Evolutionary conservation across 1,284 basidiomycete genomes (phyloP), one percentile per base, ranked within the genome.

Genomic region (Austroboletus novae-zelandiae): DNA sequence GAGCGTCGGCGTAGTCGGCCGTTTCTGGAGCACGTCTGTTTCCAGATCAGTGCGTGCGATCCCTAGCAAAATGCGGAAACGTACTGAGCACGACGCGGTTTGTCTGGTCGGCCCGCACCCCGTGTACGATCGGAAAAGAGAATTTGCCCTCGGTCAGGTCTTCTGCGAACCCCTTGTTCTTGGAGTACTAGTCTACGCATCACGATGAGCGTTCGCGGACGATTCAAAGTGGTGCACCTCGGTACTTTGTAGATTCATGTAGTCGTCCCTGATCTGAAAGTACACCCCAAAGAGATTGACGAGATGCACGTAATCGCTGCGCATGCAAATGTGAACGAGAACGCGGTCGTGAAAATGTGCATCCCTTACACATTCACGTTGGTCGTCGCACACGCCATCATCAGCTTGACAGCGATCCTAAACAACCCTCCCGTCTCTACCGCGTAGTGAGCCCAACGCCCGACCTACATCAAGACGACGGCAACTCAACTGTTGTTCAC

Each of bases 211-310:
- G 11, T 42, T 14, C 15, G 9, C 4, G 8, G 30, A 5, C 40
- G 3, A 11, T n/a, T 1, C 15, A 51, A n/a, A 47, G 68, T 35
- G 58, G 88, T 89, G 71, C 89, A 91, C 93, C 74, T 92, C 81
- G 23, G 80, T 80, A 43, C 89, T 93, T 61, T 95, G 88, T 31
- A 99, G 74, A 66, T 99, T 99, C 88, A 97, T 92, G 53, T 96
- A 93, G 67, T 99, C 96, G 66, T 99, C 97, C 23, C 95, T 77
- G 57, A 99, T 97, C 69, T 99, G 97, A 68, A 96, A 98, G 62
- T 86, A 91, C 14, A 98, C 82, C 2, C 96, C 94, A 56, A 99
- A 90, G 10, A 98, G 78, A 67, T 98, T 98, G 50, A 96, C 91
- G 2, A 99, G 79, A 0, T 94, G 94, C 1, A 98, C 81, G 55